phyloP scores from a whole-genome alignment of 78 protist genomes.

The Pigoraptor vietnamica region DNA sequence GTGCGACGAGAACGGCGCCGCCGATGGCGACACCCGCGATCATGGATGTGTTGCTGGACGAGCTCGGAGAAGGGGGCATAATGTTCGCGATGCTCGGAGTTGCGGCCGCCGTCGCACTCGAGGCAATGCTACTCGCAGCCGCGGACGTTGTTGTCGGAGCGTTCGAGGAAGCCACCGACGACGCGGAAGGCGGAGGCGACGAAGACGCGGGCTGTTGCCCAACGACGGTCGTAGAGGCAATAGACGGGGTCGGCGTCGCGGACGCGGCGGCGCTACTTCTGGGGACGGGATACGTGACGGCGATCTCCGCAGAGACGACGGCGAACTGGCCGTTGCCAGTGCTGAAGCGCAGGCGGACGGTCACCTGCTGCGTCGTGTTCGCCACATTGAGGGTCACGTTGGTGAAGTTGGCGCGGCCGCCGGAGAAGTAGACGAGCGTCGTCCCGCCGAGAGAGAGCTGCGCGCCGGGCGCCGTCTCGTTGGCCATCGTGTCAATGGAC shows the following conservation, averaged over 20 bases:
- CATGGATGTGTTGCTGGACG: background rate
- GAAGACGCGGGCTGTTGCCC: no score
- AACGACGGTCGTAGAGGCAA: no score
- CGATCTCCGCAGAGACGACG: background rate
- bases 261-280: no score
- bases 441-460: background rate
- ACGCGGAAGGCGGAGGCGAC: no score
- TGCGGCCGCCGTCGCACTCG: no score
- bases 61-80: no score
- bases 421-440: background rate
- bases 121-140: no score
- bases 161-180: no score
- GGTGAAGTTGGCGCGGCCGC: background rate
- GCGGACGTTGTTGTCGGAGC: no score
- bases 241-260: no score
- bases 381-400: background rate
- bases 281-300: background rate
- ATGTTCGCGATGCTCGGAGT: no score
- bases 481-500: background rate
- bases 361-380: background rate
- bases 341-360: background rate
- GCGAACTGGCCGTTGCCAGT: background rate
- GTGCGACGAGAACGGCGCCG: background rate
- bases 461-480: background rate
- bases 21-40: background rate